A percentile compares a stretch with the other conserved stretches of the same genome.
Conservation (phyloP, 2,329 filamentous ascomycete species). For the Aureobasidium subglaciale region DNA sequence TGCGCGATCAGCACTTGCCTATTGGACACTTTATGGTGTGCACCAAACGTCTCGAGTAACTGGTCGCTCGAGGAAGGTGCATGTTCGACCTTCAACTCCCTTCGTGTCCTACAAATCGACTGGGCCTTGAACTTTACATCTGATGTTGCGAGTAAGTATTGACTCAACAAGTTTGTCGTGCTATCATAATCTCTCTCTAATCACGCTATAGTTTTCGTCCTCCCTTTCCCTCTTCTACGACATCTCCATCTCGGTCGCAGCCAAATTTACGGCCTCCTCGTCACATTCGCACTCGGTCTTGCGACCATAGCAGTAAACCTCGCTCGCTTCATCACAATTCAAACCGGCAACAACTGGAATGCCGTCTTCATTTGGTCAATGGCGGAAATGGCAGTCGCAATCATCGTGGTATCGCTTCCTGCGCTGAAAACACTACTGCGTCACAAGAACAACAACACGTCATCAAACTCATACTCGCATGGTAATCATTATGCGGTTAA, state of each 20-base stretch:
- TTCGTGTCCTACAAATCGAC: background rate
- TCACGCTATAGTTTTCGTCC: conserved; percentile 5
- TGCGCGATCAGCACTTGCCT: background rate
- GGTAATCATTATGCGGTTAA: background rate
- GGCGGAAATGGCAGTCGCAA: conserved; percentile 2
- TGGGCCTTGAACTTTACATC: background rate
- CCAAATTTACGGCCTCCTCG: background rate
- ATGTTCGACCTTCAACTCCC: conserved; percentile 4
- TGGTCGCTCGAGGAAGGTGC: conserved; percentile 6
- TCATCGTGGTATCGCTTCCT: conserved; percentile 5
- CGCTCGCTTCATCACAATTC: conserved; percentile 6
- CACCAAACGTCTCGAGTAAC: background rate
- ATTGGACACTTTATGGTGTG: conserved; percentile 1
- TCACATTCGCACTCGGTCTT: background rate
- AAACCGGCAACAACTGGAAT: conserved; percentile 1
- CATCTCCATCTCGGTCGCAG: background rate
- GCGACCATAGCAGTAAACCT: conserved; percentile 4
- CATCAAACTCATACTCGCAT: background rate
- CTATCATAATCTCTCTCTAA: background rate
- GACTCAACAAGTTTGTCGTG: background rate
- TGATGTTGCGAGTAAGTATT: background rate
- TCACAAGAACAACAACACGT: background rate
- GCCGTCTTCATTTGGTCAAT: conserved; percentile 4
- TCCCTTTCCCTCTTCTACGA: background rate
- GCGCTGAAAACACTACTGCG: background rate